These are phyloP conservation scores for Thalassia testudinum DNA, from an alignment of 116 monocot species.

Conservation along the genomic window DNA sequence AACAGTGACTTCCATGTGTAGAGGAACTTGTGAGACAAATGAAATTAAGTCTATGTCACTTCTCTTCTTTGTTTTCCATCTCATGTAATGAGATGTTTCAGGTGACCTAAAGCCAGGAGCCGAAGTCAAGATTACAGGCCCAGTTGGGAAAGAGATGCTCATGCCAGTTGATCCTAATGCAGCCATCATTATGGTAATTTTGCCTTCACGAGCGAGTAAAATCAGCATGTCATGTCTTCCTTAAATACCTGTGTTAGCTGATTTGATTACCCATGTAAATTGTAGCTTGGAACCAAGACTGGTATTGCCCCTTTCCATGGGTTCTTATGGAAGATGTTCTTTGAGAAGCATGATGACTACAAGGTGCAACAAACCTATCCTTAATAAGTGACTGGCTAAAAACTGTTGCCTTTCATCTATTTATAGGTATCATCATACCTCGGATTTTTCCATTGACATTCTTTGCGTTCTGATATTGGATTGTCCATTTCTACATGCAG, in stretches of 20 bases:
- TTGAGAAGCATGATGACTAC: slow-evolving; percentile 91
- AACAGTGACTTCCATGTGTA: too few relatives aligned
- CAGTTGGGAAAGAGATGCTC: slow-evolving; percentile 98
- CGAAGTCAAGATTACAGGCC: slow-evolving; percentile 84
- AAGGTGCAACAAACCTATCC: slow-evolving; percentile 58
- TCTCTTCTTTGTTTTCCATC: too few relatives aligned
- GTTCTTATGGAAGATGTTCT: slow-evolving; percentile 99
- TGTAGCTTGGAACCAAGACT: slow-evolving; percentile 88
- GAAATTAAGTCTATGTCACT: too few relatives aligned
- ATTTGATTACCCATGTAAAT: background rate
- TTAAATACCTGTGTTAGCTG: too few relatives aligned
- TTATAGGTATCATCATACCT: too few relatives aligned
- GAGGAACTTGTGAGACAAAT: too few relatives aligned
- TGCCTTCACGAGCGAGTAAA: background rate
- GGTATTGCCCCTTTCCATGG: slow-evolving; percentile 88
- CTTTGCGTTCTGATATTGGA: too few relatives aligned
- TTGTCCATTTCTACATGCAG: slow-evolving; percentile 27
- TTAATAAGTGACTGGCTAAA: too few relatives aligned
- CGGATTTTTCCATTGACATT: too few relatives aligned
- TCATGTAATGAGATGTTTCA: too few relatives aligned
- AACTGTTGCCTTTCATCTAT: too few relatives aligned
- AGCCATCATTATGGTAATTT: slow-evolving; percentile 69
- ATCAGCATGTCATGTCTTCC: too few relatives aligned
- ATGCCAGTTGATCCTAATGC: slow-evolving; percentile 96
- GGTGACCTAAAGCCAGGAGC: slow-evolving; percentile 88